A percentile compares a stretch with the other conserved stretches of the same genome.
phyloP scores from a whole-genome alignment of 2,329 filamentous ascomycete species.

The Dothidotthia symphoricarpi region DNA sequence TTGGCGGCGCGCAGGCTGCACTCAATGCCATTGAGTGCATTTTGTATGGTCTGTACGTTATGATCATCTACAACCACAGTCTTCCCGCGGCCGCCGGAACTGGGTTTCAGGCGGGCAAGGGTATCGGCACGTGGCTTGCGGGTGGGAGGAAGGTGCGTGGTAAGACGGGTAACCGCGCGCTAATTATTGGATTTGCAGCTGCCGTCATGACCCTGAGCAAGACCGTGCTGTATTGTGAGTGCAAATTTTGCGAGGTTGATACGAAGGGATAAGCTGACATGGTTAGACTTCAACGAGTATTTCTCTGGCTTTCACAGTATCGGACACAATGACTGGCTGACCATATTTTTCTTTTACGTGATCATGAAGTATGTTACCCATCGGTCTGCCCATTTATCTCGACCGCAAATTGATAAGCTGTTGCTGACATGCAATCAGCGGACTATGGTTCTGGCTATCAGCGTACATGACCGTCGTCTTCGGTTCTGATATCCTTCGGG shows the following conservation, averaged over 20 bases:
- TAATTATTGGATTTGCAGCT: conserved; percentile 59
- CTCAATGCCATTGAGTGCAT: conserved; percentile 68
- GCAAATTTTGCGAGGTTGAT: neutral
- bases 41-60: conserved; percentile 64
- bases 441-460: conserved; percentile 64
- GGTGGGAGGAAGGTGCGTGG: conserved; percentile 55
- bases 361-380: conserved; percentile 61
- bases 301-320: conserved; percentile 61
- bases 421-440: conserved; percentile 44
- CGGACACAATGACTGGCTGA: conserved; percentile 58
- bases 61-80: conserved; percentile 50
- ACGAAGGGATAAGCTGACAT: conserved; percentile 7
- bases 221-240: conserved; percentile 65
- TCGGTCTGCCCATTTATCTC: neutral
- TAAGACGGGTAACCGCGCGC: conserved; percentile 53
- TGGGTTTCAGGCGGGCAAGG: conserved; percentile 42
- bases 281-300: conserved; percentile 59
- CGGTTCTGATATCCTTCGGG: conserved; percentile 60
- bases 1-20: conserved; percentile 70
- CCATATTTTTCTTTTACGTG: conserved; percentile 60
- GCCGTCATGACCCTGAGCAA: conserved; percentile 66
- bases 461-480: conserved; percentile 61
- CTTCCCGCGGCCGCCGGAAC: conserved; percentile 33
- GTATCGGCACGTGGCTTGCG: conserved; percentile 46
- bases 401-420: neutral